Percentiles rank a stretch among this genome's conserved stretches.
These are phyloP conservation scores for Sextonia rubra DNA, from an alignment of 164 flowering plant genomes.

Conservation along the genomic window DNA sequence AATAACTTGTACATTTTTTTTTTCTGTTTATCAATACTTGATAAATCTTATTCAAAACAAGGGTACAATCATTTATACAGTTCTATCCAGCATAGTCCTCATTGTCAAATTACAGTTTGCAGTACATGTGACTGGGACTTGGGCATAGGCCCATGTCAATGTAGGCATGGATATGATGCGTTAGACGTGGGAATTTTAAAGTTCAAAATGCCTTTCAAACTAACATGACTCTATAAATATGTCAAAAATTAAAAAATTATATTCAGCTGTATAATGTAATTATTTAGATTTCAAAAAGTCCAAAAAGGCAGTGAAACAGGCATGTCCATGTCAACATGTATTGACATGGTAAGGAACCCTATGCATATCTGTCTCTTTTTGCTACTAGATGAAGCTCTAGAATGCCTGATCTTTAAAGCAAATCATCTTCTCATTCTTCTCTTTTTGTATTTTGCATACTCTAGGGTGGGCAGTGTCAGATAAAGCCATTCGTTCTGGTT, in stretches of 20 bases:
- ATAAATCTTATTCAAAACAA: too few relatives aligned
- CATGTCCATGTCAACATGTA: neutral
- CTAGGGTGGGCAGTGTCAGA: constrained; percentile 68
- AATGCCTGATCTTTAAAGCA: neutral
- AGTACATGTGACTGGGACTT: too few relatives aligned
- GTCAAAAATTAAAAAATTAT: neutral
- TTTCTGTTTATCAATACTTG: neutral
- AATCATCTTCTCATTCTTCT: neutral
- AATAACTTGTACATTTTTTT: neutral
- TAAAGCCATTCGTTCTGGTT: constrained; percentile 62
- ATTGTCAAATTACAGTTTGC: too few relatives aligned
- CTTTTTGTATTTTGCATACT: neutral
- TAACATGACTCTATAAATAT: neutral
- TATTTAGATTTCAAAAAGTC: neutral
- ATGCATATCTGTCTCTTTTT: too few relatives aligned
- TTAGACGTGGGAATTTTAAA: neutral
- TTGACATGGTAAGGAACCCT: neutral
- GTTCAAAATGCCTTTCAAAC: neutral
- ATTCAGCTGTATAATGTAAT: neutral
- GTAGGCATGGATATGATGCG: too few relatives aligned
- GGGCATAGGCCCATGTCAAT: too few relatives aligned
- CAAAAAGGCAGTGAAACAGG: neutral
- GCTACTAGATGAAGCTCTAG: neutral
- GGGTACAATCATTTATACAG: neutral
- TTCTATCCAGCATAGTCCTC: neutral